Evolutionary conservation across 371 early-diverging fungal species (phyloP), one percentile per base, ranked within the genome.

Genomic region (Circinella minor): DNA sequence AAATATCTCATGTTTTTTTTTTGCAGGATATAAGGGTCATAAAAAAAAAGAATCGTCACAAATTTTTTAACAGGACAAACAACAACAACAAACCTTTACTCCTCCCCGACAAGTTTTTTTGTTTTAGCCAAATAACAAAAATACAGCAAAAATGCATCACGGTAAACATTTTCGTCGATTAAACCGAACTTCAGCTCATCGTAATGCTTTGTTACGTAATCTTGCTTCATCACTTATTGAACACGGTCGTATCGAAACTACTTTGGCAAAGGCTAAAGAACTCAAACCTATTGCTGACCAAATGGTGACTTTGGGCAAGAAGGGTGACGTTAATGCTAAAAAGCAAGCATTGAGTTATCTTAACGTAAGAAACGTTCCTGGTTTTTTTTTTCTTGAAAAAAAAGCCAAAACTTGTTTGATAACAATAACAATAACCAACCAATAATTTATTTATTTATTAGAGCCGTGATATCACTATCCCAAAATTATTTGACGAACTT

Each of bases 241-340:
- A 73, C 87, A 96, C 77, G 98, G 95, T 68, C 89, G 95, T 63
- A 94, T 99, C 66, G 90, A 93, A 77, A 99, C 98, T 4, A 99
- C 99, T 0, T 78, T 95, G 38, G 92, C 98, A 14, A 96, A 97
- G 77, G 99, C 98, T 36, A 96, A 95, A 79, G 94, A 94, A 76
- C 80, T 98, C 55, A 86, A 93, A 79, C 90, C 92, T 54, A 79
- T 92, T 63, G 96, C 93, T 34, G 97, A 98, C 77, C 84, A 91
- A 78, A 92, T 94, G 89, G 88, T 94, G 55, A 92, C 93, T 18
- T 82, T 92, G 63, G 92, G 89, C 73, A 94, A 94, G 76, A 86
- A 84, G 43, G 92, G 91, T 46, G 86, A 85, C 67, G 77, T 78
- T 57, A 85, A 90, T 71, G 91, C 89, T 59, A 84, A 86, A 69